These are phyloP conservation scores for Trichocladium antarcticum DNA, from an alignment of 495 filamentous ascomycete genomes.

Conservation along the genomic window DNA sequence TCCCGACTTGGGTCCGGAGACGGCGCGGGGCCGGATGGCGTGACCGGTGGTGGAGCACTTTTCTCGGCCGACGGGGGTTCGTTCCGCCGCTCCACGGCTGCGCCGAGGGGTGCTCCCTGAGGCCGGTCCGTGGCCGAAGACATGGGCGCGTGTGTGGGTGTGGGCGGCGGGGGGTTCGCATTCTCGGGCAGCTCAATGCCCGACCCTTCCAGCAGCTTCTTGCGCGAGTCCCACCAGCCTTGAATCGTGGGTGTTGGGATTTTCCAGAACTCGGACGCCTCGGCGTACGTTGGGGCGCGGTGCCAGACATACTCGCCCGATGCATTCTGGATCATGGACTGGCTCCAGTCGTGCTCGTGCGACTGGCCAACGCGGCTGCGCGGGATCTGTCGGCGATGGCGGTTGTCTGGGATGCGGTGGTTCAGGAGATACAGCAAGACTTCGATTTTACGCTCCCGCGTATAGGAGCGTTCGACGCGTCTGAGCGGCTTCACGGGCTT, in stretches of 20 bases:
- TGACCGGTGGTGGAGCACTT: background rate
- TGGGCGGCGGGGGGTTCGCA: no score
- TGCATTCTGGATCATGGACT: background rate
- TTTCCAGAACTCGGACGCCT: conserved; percentile 20
- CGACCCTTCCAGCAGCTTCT: conserved; percentile 20
- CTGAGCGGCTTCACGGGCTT: conserved; percentile 14
- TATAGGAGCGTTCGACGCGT: conserved; percentile 18
- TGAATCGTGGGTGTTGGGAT: conserved; percentile 21
- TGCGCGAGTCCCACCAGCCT: conserved; percentile 22
- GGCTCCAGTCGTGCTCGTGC: conserved; percentile 2
- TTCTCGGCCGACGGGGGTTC: background rate
- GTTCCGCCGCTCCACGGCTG: background rate
- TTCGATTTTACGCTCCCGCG: conserved; percentile 22
- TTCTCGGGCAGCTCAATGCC: conserved; percentile 15
- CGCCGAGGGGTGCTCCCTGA: background rate
- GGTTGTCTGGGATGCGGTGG: conserved; percentile 15
- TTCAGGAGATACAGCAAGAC: conserved; percentile 21
- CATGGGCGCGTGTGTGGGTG: no score
- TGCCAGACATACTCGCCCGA: conserved; percentile 15
- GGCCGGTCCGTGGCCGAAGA: background rate
- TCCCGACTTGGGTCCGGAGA: background rate
- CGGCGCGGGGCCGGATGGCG: background rate
- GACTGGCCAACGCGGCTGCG: conserved; percentile 21
- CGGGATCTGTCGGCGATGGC: conserved; percentile 1
- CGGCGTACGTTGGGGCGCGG: conserved; percentile 21